Percentiles rank a stretch among this genome's conserved stretches.
These are phyloP conservation scores for Pseudogymnoascus sp. DNA, from an alignment of 2,329 filamentous ascomycete genomes.

Conservation along the genomic window DNA sequence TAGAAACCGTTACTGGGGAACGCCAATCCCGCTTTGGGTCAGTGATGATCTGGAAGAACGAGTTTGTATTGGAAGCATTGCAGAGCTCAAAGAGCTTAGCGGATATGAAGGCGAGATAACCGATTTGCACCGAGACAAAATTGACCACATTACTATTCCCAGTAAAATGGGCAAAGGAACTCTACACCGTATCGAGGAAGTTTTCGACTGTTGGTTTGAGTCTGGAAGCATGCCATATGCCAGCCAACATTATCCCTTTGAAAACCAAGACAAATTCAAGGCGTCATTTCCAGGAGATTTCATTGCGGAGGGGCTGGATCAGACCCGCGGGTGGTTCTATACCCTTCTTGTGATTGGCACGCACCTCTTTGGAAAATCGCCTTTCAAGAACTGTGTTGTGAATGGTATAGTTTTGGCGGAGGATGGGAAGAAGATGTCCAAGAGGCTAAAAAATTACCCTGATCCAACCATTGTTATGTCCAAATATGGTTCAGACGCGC, in stretches of 20 bases:
- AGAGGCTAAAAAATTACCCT: constrained; percentile 92
- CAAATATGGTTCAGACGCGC: constrained; percentile 83
- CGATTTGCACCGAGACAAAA: constrained; percentile 86
- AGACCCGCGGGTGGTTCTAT: constrained; percentile 96
- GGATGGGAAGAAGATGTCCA: constrained; percentile 98
- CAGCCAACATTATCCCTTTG: constrained; percentile 85
- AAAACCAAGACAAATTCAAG: constrained; percentile 75
- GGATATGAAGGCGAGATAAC: constrained; percentile 77
- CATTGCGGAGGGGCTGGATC: constrained; percentile 87
- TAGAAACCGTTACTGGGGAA: constrained; percentile 92
- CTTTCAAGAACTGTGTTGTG: constrained; percentile 94
- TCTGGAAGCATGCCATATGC: constrained; percentile 95
- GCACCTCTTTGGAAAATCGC: constrained; percentile 74
- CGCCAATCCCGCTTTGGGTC: constrained; percentile 84
- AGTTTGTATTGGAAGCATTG: constrained; percentile 77
- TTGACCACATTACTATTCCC: constrained; percentile 90
- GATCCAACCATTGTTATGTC: constrained; percentile 77
- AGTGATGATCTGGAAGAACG: constrained; percentile 83
- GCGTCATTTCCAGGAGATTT: constrained; percentile 85
- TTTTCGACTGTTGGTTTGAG: constrained; percentile 97
- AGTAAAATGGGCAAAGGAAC: constrained; percentile 79
- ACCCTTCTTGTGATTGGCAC: constrained; percentile 83
- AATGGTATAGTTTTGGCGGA: constrained; percentile 91
- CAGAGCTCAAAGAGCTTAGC: constrained; percentile 76
- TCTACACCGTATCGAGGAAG: constrained; percentile 75